Evolutionary conservation across 2,329 filamentous ascomycete species (phyloP).

Genomic region (Aspergillus fumigatus): DNA sequence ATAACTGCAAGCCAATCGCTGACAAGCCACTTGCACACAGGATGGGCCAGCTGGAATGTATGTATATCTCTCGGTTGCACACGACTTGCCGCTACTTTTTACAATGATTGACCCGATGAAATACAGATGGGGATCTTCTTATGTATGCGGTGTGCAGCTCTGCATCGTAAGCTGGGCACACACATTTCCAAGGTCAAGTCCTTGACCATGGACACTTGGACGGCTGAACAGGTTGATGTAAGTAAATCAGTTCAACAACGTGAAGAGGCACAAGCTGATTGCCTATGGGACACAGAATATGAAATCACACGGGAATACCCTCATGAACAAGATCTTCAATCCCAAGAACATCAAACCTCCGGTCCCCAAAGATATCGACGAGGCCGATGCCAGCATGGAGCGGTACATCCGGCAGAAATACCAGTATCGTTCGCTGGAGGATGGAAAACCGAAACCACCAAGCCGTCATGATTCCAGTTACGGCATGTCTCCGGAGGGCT

Average conservation of each 20-base stretch:
- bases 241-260: constrained; percentile 26
- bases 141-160: constrained; percentile 92
- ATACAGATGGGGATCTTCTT: constrained; percentile 84
- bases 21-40: constrained; percentile 42
- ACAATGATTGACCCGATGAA: constrained; percentile 10
- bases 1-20: neutral
- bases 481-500: constrained; percentile 50
- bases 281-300: constrained; percentile 65
- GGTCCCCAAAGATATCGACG: constrained; percentile 84
- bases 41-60: constrained; percentile 97
- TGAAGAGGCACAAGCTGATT: constrained; percentile 68
- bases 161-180: constrained; percentile 94
- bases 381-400: constrained; percentile 92
- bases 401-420: constrained; percentile 95
- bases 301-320: constrained; percentile 82
- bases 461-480: constrained; percentile 55
- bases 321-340: constrained; percentile 87
- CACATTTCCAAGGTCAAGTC: constrained; percentile 99
- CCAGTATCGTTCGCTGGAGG: constrained; percentile 57
- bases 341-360: constrained; percentile 76
- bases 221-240: constrained; percentile 93
- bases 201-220: constrained; percentile 97
- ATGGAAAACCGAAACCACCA: constrained; percentile 41
- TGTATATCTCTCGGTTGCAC: constrained; percentile 32
- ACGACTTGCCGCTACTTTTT: neutral